Evolutionary conservation across 805 yeast species (phyloP).

Genomic region (Saccharomycopsis selenospora): DNA sequence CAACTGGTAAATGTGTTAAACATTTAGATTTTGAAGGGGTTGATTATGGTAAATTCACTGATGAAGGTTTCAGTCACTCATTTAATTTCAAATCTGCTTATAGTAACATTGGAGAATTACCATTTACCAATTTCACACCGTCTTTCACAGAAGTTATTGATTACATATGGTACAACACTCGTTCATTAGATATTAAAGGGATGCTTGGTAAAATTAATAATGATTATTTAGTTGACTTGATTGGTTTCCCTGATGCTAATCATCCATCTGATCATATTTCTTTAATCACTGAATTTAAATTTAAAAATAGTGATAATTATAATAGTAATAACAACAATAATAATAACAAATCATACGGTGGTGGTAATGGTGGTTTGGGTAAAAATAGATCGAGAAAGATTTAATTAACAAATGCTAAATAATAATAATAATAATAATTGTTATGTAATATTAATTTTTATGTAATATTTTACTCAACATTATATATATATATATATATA

Average conservation of each 20-base stretch:
- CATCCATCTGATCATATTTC: slow-evolving; percentile 95
- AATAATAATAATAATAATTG: too few relatives aligned
- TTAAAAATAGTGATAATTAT: slow-evolving; percentile 39
- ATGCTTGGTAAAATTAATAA: slow-evolving; percentile 77
- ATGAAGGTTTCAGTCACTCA: slow-evolving; percentile 77
- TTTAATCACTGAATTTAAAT: slow-evolving; percentile 69
- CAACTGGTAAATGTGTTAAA: slow-evolving; percentile 69
- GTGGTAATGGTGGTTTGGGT: neutral
- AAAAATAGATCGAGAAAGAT: slow-evolving; percentile 27
- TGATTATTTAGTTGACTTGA: slow-evolving; percentile 64
- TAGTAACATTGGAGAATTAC: slow-evolving; percentile 76
- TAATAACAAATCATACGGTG: slow-evolving; percentile 1
- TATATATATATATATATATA: too few relatives aligned
- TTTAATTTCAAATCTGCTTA: slow-evolving; percentile 82
- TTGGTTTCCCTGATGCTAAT: slow-evolving; percentile 92
- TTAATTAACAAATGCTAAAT: slow-evolving; percentile 7
- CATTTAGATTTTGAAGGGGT: slow-evolving; percentile 80
- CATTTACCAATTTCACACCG: slow-evolving; percentile 93
- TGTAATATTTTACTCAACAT: too few relatives aligned
- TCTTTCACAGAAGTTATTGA: slow-evolving; percentile 89
- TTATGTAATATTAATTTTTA: too few relatives aligned
- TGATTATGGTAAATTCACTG: slow-evolving; percentile 87
- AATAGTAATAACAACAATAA: slow-evolving; percentile 22
- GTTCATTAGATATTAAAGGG: slow-evolving; percentile 75
- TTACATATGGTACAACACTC: slow-evolving; percentile 90